Base-by-base conservation (phyloP, 306 rosid species). In the Astragalus glycyphyllos region DNA sequence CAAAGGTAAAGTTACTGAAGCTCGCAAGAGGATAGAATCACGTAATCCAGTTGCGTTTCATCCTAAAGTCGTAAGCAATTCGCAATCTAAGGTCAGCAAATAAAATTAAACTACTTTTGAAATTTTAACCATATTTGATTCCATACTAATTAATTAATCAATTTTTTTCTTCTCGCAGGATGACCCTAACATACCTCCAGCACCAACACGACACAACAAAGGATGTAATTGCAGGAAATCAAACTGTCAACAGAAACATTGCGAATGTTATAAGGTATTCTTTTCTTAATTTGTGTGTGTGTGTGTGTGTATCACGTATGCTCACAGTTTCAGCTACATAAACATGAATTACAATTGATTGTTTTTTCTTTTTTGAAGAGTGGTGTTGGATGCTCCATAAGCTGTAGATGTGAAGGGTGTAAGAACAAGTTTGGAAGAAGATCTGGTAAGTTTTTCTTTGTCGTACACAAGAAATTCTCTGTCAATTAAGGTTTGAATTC, bases 171-270 rank as follows among this genome's bases (percentile, higher is more conserved):
- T 42, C 63, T 78, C 45, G 69, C 83, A 94, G 94, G 96, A 84
- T 11, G 93, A 93, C 49, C 85, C 92, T 13, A 90, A 80, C 83
- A 90, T 83, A 79, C 86, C 93, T 63, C 93, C 96, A 40, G 96
- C 96, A 44, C 86, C 97, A 26, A 91, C 97, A 12, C 75, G 92
- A 5, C 96, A 86, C 75, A 92, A 90, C 82, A 78, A 88, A 67
- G 95, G 94, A 77, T 94, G 98, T 78, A 94, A 87, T 69, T 90
- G 98, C 98, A 89, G 88, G 86, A 94, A 90, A 83, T 90, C 98
- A 71, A 86, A 71, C 70, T 94, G 98, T 84, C 65, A 80, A 11
- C 89, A 87, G 86, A 94, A 89, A 84, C 87, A 87, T 68, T 94
- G 97, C 42, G n/a, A 89, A 81, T 94, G 97, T 63, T 94, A 74